Evolutionary conservation across 345 rosid species (phyloP).

Genomic region (Passiflora organensis): DNA sequence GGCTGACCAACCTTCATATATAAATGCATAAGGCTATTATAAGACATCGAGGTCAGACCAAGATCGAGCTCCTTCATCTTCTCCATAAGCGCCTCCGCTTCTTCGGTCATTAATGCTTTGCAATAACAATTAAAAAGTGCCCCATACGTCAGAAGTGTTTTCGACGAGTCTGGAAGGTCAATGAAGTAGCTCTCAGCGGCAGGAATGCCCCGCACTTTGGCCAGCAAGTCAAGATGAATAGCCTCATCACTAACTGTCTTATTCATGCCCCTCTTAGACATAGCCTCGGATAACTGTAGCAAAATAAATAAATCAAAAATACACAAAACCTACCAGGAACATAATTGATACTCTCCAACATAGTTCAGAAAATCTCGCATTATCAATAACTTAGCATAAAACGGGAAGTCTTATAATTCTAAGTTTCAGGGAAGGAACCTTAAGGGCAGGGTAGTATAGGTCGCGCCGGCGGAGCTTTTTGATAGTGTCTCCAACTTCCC

Average conservation of each 20-base stretch:
- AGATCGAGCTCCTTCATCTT: conserved; percentile 94
- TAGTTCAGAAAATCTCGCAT: too few relatives aligned
- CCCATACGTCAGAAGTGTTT: conserved; percentile 67
- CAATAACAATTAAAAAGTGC: conserved; percentile 91
- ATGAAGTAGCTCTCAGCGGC: conserved; percentile 80
- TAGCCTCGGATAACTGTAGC: conserved; percentile 69
- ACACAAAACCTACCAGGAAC: background rate
- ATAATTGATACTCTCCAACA: too few relatives aligned
- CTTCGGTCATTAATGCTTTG: conserved; percentile 65
- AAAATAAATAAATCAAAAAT: background rate
- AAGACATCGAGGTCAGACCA: conserved; percentile 63
- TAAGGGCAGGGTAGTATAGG: conserved; percentile 76
- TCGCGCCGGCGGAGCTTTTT: conserved; percentile 73
- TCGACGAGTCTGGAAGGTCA: conserved; percentile 72
- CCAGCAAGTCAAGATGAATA: conserved; percentile 88
- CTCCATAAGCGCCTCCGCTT: conserved; percentile 68
- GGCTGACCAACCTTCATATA: conserved; percentile 58
- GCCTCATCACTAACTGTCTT: conserved; percentile 95
- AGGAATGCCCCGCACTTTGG: conserved; percentile 66
- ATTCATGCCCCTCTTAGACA: conserved; percentile 77
- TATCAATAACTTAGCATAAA: too few relatives aligned
- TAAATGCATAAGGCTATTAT: conserved; percentile 88
- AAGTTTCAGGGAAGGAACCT: conserved; percentile 56
- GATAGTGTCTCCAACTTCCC: conserved; percentile 90
- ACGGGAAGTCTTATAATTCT: too few relatives aligned